phyloP scores from a whole-genome alignment of 768 basidiomycete species.

The Boletales sp. region DNA sequence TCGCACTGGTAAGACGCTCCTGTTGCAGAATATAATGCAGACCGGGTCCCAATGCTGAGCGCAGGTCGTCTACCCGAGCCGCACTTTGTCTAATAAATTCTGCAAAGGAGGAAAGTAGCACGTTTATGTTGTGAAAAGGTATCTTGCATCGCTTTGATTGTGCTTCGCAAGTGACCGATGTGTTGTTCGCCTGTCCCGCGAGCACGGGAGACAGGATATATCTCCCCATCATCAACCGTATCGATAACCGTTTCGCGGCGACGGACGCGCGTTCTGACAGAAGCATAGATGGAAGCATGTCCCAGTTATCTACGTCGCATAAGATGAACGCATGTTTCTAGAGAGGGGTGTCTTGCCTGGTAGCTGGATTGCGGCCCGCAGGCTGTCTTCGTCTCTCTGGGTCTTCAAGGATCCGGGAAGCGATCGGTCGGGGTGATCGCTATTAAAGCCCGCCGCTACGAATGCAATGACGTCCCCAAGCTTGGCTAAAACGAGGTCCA shows the following conservation, averaged over 20 bases:
- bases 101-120: slow-evolving; percentile 11
- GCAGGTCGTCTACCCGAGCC: slow-evolving; percentile 9
- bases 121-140: slow-evolving; percentile 9
- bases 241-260: slow-evolving; percentile 55
- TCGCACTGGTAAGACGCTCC: slow-evolving; percentile 31
- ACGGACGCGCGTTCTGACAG: slow-evolving; percentile 51
- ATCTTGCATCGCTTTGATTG: neutral
- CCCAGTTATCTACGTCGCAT: slow-evolving; percentile 48
- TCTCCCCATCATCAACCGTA: slow-evolving; percentile 52
- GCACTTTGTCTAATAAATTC: slow-evolving; percentile 22
- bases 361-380: slow-evolving; percentile 64
- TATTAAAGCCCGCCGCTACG: slow-evolving; percentile 27
- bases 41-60: neutral
- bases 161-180: slow-evolving; percentile 14
- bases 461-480: slow-evolving; percentile 38
- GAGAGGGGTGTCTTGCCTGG: slow-evolving; percentile 43
- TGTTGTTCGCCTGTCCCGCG: slow-evolving; percentile 13
- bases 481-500: slow-evolving; percentile 56
- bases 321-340: slow-evolving; percentile 2
- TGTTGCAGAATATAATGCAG: slow-evolving; percentile 17
- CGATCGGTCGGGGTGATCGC: slow-evolving; percentile 6
- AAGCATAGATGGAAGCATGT: slow-evolving; percentile 41
- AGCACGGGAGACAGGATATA: slow-evolving; percentile 49
- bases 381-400: slow-evolving; percentile 47
- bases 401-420: slow-evolving; percentile 29